These are phyloP conservation scores for Penicillium sp. DNA, from an alignment of 2,329 filamentous ascomycete genomes.

Conservation along the genomic window DNA sequence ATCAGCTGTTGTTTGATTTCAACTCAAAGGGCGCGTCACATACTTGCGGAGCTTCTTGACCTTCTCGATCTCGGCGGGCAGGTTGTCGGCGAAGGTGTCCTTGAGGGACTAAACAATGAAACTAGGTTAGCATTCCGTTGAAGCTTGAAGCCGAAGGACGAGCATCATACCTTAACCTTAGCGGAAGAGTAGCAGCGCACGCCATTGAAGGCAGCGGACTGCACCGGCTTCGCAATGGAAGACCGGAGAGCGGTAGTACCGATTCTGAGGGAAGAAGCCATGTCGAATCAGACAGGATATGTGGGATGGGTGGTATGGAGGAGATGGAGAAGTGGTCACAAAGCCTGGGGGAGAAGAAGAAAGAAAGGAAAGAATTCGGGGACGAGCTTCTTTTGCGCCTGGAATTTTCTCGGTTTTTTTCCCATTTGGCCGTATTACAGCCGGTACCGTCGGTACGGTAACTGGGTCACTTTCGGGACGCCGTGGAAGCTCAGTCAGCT, in stretches of 20 bases:
- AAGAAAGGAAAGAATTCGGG: conserved; percentile 26
- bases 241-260: conserved; percentile 73
- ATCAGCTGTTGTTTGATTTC: conserved; percentile 14
- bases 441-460: conserved; percentile 22
- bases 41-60: conserved; percentile 98
- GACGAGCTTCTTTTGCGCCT: conserved; percentile 25
- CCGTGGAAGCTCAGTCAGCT: conserved; percentile 11
- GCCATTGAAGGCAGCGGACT: conserved; percentile 67
- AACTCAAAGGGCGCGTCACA: conserved; percentile 30
- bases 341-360: too few species aligned
- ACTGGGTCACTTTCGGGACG: conserved; percentile 15
- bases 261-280: conserved; percentile 76
- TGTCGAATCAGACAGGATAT: conserved; percentile 44
- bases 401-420: conserved; percentile 28
- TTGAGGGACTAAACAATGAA: conserved; percentile 66
- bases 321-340: conserved; percentile 30
- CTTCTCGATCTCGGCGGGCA: conserved; percentile 96
- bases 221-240: conserved; percentile 60
- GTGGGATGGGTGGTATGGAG: too few species aligned
- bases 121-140: conserved; percentile 22
- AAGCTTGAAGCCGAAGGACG: background rate
- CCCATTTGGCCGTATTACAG: conserved; percentile 28
- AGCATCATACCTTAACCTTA: conserved; percentile 67
- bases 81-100: conserved; percentile 92
- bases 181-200: conserved; percentile 78